Conservation (phyloP, 441 rosid species). For the Rhodomyrtus psidioides region DNA sequence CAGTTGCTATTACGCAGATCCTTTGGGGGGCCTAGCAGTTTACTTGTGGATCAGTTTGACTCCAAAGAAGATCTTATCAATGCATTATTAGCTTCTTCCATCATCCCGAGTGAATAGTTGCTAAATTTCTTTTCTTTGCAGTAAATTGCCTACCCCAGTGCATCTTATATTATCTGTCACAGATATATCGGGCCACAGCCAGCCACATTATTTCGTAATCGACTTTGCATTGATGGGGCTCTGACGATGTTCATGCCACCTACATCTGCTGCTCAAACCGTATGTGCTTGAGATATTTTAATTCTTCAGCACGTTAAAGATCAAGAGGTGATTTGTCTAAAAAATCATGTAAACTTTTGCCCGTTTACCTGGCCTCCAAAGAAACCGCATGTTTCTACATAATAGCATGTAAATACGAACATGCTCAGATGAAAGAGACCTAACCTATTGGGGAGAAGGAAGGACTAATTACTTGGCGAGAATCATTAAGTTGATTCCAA, state of each 20-base stretch:
- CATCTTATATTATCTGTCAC: conserved; percentile 13
- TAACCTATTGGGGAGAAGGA: too few species aligned
- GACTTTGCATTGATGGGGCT: conserved; percentile 87
- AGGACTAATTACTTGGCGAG: too few species aligned
- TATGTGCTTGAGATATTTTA: conserved; percentile 15
- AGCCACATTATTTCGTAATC: conserved; percentile 71
- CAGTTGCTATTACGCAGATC: conserved; percentile 91
- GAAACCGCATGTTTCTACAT: background rate
- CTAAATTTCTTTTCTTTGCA: background rate
- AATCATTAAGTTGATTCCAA: background rate
- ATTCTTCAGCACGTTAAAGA: background rate
- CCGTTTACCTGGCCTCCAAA: background rate
- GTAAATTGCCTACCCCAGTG: background rate
- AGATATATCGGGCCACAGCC: conserved; percentile 89
- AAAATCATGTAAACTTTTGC: background rate
- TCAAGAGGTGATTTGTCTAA: background rate
- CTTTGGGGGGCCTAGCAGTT: conserved; percentile 70
- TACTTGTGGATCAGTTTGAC: conserved; percentile 84
- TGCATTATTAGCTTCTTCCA: conserved; percentile 76
- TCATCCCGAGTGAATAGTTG: conserved; percentile 59
- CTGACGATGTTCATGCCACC: conserved; percentile 91
- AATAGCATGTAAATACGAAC: background rate
- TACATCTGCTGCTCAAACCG: conserved; percentile 80
- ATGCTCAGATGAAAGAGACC: background rate
- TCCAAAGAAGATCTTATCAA: conserved; percentile 73